Evolutionary conservation across 2,329 filamentous ascomycete genomes (phyloP).

Genomic region (Pseudonectria buxi): DNA sequence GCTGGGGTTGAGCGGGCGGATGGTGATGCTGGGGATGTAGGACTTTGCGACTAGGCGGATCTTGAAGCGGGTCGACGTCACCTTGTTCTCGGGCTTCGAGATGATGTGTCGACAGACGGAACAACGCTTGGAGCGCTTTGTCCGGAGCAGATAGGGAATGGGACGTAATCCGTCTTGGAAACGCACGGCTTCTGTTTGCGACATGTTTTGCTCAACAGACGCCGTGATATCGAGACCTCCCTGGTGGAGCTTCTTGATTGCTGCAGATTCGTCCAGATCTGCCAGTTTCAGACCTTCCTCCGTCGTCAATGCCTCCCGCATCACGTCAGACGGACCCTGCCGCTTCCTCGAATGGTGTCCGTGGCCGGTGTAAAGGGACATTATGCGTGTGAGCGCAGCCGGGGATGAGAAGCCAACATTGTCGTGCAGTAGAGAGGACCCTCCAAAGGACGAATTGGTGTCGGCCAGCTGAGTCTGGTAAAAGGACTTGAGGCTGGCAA

Average conservation of each 20-base stretch:
- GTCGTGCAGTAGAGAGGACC: constrained; percentile 33
- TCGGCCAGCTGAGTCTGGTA: constrained; percentile 74
- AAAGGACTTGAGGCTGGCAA: constrained; percentile 68
- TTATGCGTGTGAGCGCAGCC: constrained; percentile 76
- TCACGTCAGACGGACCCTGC: constrained; percentile 60
- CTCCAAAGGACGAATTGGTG: constrained; percentile 44
- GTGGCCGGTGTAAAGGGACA: constrained; percentile 76
- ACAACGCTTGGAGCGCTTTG: constrained; percentile 91
- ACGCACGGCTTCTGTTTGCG: constrained; percentile 47
- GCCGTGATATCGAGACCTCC: constrained; percentile 59
- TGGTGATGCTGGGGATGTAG: constrained; percentile 76
- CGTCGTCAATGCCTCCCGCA: constrained; percentile 69
- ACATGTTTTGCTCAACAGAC: constrained; percentile 41
- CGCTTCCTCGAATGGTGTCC: constrained; percentile 56
- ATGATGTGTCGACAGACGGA: constrained; percentile 90
- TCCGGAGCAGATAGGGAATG: constrained; percentile 73
- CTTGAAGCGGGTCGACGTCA: constrained; percentile 81
- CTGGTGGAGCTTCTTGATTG: constrained; percentile 52
- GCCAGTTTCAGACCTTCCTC: constrained; percentile 66
- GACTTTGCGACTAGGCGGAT: constrained; percentile 84
- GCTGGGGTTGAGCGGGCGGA: constrained; percentile 53
- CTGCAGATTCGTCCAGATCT: constrained; percentile 53
- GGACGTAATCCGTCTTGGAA: constrained; percentile 74
- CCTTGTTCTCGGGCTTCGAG: constrained; percentile 86
- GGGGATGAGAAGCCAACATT: constrained; percentile 62